These are phyloP conservation scores for Rhodotorula sp. DNA, from an alignment of 1,284 basidiomycete species.

Conservation along the genomic window DNA sequence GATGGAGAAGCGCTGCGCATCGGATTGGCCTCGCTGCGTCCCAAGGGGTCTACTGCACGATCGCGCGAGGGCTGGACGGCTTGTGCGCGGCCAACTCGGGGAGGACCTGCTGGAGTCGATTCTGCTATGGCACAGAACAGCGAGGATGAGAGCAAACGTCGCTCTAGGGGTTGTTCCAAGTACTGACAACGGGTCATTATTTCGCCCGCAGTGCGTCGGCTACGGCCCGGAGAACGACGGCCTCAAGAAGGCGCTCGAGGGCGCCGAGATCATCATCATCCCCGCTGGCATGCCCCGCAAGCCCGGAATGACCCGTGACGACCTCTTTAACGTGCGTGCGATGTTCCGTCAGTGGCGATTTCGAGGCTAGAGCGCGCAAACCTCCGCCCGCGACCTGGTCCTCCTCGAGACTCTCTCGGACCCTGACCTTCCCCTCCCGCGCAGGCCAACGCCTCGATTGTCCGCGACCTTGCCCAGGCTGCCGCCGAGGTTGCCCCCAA, in stretches of 20 bases:
- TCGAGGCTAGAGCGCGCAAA: neutral
- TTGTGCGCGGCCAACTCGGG: too few relatives aligned
- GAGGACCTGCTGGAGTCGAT: too few relatives aligned
- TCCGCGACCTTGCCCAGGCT: slow-evolving; percentile 88
- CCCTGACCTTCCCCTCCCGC: neutral
- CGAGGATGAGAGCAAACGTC: neutral
- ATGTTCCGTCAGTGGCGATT: too few relatives aligned
- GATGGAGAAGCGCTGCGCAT: too few relatives aligned
- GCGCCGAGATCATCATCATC: slow-evolving; percentile 88
- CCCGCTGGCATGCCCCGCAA: slow-evolving; percentile 72
- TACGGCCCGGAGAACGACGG: slow-evolving; percentile 71
- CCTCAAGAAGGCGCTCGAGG: slow-evolving; percentile 80
- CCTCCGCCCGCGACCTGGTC: neutral
- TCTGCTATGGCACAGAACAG: neutral
- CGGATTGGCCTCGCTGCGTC: too few relatives aligned
- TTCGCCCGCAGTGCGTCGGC: slow-evolving; percentile 64
- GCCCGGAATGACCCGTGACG: slow-evolving; percentile 77
- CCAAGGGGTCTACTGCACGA: too few relatives aligned
- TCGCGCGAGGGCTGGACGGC: too few relatives aligned
- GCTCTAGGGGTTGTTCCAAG: neutral
- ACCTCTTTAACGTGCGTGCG: slow-evolving; percentile 87
- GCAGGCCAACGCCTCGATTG: slow-evolving; percentile 90
- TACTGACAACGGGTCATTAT: slow-evolving; percentile 57
- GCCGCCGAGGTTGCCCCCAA: slow-evolving; percentile 83
- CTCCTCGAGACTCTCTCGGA: neutral